A percentile compares a stretch with the other conserved stretches of the same genome.
Evolutionary conservation across 139 green algal species (phyloP).

Genomic region (Yamagishiella unicocca): DNA sequence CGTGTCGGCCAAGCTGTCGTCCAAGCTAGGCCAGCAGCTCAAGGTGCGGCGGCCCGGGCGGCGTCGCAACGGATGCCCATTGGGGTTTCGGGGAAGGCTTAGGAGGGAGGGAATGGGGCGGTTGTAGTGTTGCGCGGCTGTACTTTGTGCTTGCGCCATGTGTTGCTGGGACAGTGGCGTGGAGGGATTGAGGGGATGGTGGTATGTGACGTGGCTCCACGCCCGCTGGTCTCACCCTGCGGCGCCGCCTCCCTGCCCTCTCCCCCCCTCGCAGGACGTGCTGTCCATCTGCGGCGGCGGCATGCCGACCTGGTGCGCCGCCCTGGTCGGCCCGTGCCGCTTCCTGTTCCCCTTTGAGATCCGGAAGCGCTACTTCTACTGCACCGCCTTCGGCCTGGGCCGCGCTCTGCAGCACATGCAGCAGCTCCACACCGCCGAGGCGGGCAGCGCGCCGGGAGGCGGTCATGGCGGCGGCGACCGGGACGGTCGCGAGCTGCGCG

Average conservation of each 20-base stretch:
- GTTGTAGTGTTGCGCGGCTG: too few relatives aligned
- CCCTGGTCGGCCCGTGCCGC: constrained; percentile 71
- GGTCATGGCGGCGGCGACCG: constrained; percentile 47
- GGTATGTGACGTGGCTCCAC: too few relatives aligned
- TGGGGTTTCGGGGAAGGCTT: too few relatives aligned
- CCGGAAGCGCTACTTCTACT: constrained; percentile 88
- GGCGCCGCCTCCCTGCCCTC: not conserved
- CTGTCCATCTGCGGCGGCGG: constrained; percentile 89
- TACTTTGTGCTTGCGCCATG: too few relatives aligned
- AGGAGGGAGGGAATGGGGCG: too few relatives aligned
- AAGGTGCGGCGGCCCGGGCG: constrained; percentile 77
- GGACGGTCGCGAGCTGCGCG: constrained; percentile 76
- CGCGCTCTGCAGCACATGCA: constrained; percentile 93
- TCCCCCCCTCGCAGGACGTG: constrained; percentile 77
- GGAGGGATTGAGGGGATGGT: not conserved
- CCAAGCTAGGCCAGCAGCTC: constrained; percentile 93
- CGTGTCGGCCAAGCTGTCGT: constrained; percentile 85
- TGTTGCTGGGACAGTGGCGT: not conserved
- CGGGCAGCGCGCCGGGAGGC: constrained; percentile 41
- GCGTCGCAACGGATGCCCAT: not conserved
- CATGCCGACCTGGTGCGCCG: constrained; percentile 86
- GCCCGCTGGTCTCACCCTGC: not conserved
- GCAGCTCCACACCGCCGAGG: constrained; percentile 78
- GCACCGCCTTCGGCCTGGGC: constrained; percentile 88
- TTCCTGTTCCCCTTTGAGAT: constrained; percentile 94